Evolutionary conservation across 2,329 filamentous ascomycete species (phyloP).

Genomic region (Calonectria hongkongensis): DNA sequence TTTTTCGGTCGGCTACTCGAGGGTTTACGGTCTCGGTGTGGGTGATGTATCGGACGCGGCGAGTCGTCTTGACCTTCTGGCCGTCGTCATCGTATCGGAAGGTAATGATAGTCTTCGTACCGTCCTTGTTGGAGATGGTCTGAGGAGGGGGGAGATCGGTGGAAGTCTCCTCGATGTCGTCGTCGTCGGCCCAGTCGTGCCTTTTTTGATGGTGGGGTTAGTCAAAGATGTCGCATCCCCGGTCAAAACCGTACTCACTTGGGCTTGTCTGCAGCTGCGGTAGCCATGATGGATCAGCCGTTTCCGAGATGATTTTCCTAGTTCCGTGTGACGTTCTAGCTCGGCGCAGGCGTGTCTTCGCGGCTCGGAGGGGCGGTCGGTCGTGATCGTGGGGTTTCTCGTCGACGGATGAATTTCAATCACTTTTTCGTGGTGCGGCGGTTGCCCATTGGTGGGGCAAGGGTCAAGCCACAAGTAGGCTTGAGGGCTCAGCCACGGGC

Average conservation of each 20-base stretch:
- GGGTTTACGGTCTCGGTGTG: constrained; percentile 97
- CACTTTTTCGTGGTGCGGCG: constrained; percentile 65
- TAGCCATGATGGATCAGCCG: constrained; percentile 61
- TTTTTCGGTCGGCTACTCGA: constrained; percentile 94
- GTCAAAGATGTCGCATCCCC: constrained; percentile 52
- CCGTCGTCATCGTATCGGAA: constrained; percentile 94
- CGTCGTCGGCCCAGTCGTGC: constrained; percentile 96
- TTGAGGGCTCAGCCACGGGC: constrained; percentile 25
- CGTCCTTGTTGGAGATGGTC: constrained; percentile 97
- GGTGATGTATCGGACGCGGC: constrained; percentile 93
- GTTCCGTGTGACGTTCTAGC: constrained; percentile 41
- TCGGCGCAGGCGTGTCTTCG: constrained; percentile 50
- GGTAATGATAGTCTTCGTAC: constrained; percentile 95
- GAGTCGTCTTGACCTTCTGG: constrained; percentile 97
- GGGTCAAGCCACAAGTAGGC: constrained; percentile 54
- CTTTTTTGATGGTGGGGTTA: constrained; percentile 64
- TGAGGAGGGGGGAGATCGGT: constrained; percentile 86
- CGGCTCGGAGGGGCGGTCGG: constrained; percentile 49
- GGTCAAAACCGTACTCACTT: constrained; percentile 58
- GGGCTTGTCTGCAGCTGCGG: constrained; percentile 63
- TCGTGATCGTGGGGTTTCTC: constrained; percentile 63
- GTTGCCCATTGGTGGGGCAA: constrained; percentile 59
- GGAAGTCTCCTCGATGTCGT: constrained; percentile 85
- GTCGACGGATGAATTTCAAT: constrained; percentile 61
- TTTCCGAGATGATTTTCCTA: constrained; percentile 43